These are phyloP conservation scores for Zarea fungicola DNA, from an alignment of 2,329 filamentous ascomycete genomes.

Conservation along the genomic window DNA sequence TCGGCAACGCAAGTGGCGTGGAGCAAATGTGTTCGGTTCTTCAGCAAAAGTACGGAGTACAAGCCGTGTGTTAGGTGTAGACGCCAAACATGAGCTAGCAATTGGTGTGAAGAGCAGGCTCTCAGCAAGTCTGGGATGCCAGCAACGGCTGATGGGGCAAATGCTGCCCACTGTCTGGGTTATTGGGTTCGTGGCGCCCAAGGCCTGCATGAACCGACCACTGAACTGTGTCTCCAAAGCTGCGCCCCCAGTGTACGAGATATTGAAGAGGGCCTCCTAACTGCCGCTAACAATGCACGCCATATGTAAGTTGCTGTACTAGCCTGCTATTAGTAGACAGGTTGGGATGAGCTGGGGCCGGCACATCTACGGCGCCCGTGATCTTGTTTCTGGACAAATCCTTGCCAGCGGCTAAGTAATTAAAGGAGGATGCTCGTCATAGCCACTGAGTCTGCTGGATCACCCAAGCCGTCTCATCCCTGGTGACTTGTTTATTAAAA, in stretches of 20 bases:
- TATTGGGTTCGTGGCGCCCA: slow-evolving; percentile 12
- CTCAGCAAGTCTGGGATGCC: slow-evolving; percentile 5
- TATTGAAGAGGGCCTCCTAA: not conserved
- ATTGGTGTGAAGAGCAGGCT: too few species aligned
- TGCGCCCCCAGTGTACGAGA: not conserved
- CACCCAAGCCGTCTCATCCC: not conserved
- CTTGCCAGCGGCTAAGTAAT: slow-evolving; percentile 12
- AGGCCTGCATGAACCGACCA: slow-evolving; percentile 14
- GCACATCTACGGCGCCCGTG: slow-evolving; percentile 12
- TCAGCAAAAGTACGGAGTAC: too few species aligned
- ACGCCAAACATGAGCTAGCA: too few species aligned
- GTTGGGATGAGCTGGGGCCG: slow-evolving; percentile 11
- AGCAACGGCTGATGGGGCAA: slow-evolving; percentile 12
- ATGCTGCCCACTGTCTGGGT: slow-evolving; percentile 10
- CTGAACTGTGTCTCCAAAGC: not conserved
- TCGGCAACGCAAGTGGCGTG: too few species aligned
- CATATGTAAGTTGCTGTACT: slow-evolving; percentile 10
- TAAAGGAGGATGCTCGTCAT: not conserved
- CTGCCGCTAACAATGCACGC: slow-evolving; percentile 11
- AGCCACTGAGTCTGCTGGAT: too few species aligned
- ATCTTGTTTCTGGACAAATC: slow-evolving; percentile 10
- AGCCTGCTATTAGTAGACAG: slow-evolving; percentile 1
- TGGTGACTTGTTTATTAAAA: slow-evolving; percentile 7
- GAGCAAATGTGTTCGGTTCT: too few species aligned
- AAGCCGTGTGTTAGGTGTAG: too few species aligned